A percentile compares a stretch with the other conserved stretches of the same genome.
These are phyloP conservation scores for Steccherinum ochraceum DNA, from an alignment of 768 basidiomycete genomes.

Conservation along the genomic window DNA sequence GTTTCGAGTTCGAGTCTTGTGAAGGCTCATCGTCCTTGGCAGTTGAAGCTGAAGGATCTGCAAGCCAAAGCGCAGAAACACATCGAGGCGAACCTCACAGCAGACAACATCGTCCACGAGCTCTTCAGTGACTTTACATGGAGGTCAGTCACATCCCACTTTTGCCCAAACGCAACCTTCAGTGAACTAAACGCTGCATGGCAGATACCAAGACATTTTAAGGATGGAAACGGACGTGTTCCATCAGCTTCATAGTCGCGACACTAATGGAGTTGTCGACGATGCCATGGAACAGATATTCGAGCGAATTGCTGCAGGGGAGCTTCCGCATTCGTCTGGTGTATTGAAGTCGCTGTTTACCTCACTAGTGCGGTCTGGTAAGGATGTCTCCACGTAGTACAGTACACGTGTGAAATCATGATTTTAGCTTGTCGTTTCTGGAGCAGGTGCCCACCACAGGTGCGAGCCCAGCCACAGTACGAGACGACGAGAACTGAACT, in stretches of 20 bases:
- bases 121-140: slow-evolving; percentile 13
- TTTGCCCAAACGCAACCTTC: neutral
- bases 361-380: too few relatives aligned
- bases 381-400: too few relatives aligned
- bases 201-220: slow-evolving; percentile 10
- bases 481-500: too few relatives aligned
- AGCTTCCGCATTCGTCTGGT: slow-evolving; percentile 8
- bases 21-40: neutral
- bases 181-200: neutral
- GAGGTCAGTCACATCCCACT: slow-evolving; percentile 8
- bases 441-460: too few relatives aligned
- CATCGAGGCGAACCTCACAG: slow-evolving; percentile 4
- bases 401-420: too few relatives aligned
- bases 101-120: slow-evolving; percentile 12
- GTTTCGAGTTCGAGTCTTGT: neutral
- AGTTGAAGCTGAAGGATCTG: slow-evolving; percentile 10
- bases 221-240: slow-evolving; percentile 12
- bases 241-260: slow-evolving; percentile 3
- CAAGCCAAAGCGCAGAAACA: slow-evolving; percentile 1
- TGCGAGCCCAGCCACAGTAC: too few relatives aligned
- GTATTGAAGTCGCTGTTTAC: slow-evolving; percentile 8
- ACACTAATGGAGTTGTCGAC: slow-evolving; percentile 5
- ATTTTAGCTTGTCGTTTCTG: too few relatives aligned
- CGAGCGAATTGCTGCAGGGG: slow-evolving; percentile 10
- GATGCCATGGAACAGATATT: slow-evolving; percentile 4